Percentiles rank a stretch among this genome's conserved stretches.
Conservation (phyloP, 2,329 filamentous ascomycete species). For the Ophiocordyceps polyrhachis-furcata region DNA sequence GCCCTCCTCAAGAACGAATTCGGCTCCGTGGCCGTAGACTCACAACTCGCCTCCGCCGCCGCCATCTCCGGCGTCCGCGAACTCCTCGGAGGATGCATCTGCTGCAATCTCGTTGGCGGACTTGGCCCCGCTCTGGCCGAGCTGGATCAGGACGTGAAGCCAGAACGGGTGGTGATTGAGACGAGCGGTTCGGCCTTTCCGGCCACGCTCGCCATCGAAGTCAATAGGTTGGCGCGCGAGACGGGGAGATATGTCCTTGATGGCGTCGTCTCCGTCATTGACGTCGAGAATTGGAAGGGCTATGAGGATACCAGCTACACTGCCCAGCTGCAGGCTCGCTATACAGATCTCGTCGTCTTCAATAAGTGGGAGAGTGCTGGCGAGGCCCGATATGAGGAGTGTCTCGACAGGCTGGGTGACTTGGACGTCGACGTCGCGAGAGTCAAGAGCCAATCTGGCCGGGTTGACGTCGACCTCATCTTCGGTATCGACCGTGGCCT, state of each 20-base stretch:
- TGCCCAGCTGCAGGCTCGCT: slow-evolving; percentile 69
- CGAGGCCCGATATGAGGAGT: slow-evolving; percentile 59
- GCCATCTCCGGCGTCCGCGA: slow-evolving; percentile 83
- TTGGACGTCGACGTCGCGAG: slow-evolving; percentile 64
- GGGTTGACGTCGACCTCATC: slow-evolving; percentile 59
- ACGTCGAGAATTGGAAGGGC: slow-evolving; percentile 88
- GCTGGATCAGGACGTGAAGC: slow-evolving; percentile 37
- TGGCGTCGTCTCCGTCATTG: slow-evolving; percentile 75
- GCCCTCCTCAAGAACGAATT: slow-evolving; percentile 97
- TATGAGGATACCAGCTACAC: slow-evolving; percentile 87
- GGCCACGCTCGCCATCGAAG: slow-evolving; percentile 75
- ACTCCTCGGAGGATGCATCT: slow-evolving; percentile 92
- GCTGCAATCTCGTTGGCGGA: slow-evolving; percentile 93
- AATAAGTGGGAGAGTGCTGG: slow-evolving; percentile 78
- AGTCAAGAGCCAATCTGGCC: slow-evolving; percentile 69
- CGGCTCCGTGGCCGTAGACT: slow-evolving; percentile 85
- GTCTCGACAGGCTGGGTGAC: slow-evolving; percentile 61
- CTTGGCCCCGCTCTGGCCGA: slow-evolving; percentile 63
- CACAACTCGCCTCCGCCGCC: slow-evolving; percentile 64
- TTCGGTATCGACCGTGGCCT: slow-evolving; percentile 79
- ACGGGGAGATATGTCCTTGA: slow-evolving; percentile 57
- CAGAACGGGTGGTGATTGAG: slow-evolving; percentile 85
- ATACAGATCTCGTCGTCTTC: slow-evolving; percentile 78
- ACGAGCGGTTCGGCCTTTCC: slow-evolving; percentile 79
- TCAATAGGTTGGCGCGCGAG: slow-evolving; percentile 60